Conservation (phyloP, 2,329 filamentous ascomycete species). For the Colletotrichum ledebouriae region DNA sequence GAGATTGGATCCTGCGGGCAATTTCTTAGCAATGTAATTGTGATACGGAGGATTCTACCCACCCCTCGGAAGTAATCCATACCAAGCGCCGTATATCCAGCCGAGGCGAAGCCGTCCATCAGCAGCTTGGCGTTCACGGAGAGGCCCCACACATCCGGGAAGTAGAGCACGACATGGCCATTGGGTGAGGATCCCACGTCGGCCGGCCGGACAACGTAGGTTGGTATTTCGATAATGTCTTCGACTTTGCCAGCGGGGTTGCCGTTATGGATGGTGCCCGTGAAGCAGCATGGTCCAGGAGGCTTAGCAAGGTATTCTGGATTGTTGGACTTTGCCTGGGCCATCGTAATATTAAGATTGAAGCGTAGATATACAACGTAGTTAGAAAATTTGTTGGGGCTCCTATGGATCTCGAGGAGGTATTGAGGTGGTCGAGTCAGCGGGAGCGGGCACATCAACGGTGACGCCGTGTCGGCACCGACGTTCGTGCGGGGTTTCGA, state of each 20-base stretch:
- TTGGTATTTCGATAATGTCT: slow-evolving; percentile 53
- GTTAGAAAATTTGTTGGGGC: not conserved
- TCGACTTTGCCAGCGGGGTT: slow-evolving; percentile 52
- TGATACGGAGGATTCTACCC: slow-evolving; percentile 26
- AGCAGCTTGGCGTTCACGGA: slow-evolving; percentile 58
- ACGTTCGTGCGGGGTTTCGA: slow-evolving; percentile 20
- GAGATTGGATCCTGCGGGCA: slow-evolving; percentile 56
- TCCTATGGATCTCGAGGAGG: no score
- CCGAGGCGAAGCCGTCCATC: slow-evolving; percentile 61
- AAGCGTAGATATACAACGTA: not conserved
- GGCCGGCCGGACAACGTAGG: slow-evolving; percentile 50
- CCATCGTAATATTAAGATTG: slow-evolving; percentile 8
- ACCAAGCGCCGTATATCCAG: slow-evolving; percentile 58
- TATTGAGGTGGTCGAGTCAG: not conserved
- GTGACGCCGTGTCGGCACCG: slow-evolving; percentile 19
- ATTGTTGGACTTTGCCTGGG: slow-evolving; percentile 11
- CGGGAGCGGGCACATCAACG: not conserved
- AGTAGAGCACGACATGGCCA: slow-evolving; percentile 59
- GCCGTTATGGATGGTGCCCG: slow-evolving; percentile 56
- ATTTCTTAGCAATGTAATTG: not conserved
- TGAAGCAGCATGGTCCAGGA: slow-evolving; percentile 55
- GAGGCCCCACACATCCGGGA: slow-evolving; percentile 60
- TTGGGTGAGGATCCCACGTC: slow-evolving; percentile 47
- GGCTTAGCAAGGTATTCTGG: slow-evolving; percentile 50
- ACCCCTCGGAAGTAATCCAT: slow-evolving; percentile 61